Percentiles rank a stretch among this genome's conserved stretches.
Conservation (phyloP, 129 eudicot species). For the Flaveria ramosissima region DNA sequence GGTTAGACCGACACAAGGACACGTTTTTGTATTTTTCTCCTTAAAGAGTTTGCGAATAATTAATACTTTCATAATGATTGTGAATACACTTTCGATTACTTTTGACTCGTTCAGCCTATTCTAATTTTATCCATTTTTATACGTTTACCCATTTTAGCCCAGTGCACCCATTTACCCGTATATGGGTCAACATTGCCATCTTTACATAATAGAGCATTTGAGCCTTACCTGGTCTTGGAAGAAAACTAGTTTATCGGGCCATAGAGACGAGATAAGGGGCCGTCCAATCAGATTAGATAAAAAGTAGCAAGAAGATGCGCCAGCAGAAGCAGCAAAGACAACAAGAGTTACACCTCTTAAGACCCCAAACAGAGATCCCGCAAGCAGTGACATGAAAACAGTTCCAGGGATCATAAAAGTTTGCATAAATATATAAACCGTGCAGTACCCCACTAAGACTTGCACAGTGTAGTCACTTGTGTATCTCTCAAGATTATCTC, state of each 20-base stretch:
- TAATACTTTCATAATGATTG: background rate
- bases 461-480: conserved; percentile 91
- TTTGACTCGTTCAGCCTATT: background rate
- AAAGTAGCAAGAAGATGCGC: conserved; percentile 95
- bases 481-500: conserved; percentile 85
- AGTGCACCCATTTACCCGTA: background rate
- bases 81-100: background rate
- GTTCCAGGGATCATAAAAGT: conserved; percentile 99
- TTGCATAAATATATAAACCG: conserved; percentile 92
- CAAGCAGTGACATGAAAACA: conserved; percentile 86
- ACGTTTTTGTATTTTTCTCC: background rate
- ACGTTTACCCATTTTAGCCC: background rate
- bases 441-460: conserved; percentile 79
- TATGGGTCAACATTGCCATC: background rate
- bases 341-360: conserved; percentile 79
- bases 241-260: conserved; percentile 82
- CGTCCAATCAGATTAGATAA: conserved; percentile 78
- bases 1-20: background rate
- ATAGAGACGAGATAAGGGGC: conserved; percentile 72
- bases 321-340: conserved; percentile 83
- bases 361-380: conserved; percentile 85
- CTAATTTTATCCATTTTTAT: background rate
- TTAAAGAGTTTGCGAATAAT: background rate
- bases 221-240: conserved; percentile 78
- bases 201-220: background rate